These are phyloP conservation scores for Phialemoniopsis sp. DNA, from an alignment of 2,329 filamentous ascomycete genomes.

Conservation along the genomic window DNA sequence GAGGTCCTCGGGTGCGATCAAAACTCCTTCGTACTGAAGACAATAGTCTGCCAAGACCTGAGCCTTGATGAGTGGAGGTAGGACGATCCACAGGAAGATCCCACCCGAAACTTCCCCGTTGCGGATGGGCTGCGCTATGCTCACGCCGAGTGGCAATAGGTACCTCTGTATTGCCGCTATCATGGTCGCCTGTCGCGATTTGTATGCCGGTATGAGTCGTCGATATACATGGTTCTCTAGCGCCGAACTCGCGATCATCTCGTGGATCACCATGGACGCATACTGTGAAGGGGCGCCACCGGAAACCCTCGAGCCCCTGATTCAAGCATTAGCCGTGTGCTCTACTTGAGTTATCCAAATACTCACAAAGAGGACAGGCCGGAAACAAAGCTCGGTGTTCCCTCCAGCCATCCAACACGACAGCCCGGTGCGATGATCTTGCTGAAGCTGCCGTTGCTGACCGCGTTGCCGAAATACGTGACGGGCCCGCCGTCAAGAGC, in stretches of 20 bases:
- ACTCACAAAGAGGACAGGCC: conserved; percentile 45
- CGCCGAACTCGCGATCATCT: conserved; percentile 45
- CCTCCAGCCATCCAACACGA: conserved; percentile 83
- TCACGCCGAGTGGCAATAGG: conserved; percentile 39
- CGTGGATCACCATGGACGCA: conserved; percentile 31
- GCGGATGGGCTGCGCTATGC: conserved; percentile 39
- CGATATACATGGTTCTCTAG: conserved; percentile 52
- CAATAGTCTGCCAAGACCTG: conserved; percentile 53
- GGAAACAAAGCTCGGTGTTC: conserved; percentile 47
- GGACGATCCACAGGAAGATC: conserved; percentile 78
- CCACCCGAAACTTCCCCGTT: conserved; percentile 63
- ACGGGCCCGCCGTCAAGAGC: conserved; percentile 59
- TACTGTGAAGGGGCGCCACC: conserved; percentile 51
- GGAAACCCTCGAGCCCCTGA: conserved; percentile 23
- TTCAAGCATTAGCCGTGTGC: too few species aligned
- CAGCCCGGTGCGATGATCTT: conserved; percentile 82
- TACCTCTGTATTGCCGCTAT: too few species aligned
- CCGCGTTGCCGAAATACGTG: conserved; percentile 67
- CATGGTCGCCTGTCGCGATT: too few species aligned
- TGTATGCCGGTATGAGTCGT: conserved; percentile 40
- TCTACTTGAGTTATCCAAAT: too few species aligned
- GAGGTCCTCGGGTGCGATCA: conserved; percentile 63
- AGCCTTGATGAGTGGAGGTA: conserved; percentile 51
- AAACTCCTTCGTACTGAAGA: conserved; percentile 58
- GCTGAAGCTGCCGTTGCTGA: conserved; percentile 86